Percentiles rank a stretch among this genome's conserved stretches.
Evolutionary conservation across 1,139 yeast genomes (phyloP).

Genomic region (Geotrichum phurueaensis): DNA sequence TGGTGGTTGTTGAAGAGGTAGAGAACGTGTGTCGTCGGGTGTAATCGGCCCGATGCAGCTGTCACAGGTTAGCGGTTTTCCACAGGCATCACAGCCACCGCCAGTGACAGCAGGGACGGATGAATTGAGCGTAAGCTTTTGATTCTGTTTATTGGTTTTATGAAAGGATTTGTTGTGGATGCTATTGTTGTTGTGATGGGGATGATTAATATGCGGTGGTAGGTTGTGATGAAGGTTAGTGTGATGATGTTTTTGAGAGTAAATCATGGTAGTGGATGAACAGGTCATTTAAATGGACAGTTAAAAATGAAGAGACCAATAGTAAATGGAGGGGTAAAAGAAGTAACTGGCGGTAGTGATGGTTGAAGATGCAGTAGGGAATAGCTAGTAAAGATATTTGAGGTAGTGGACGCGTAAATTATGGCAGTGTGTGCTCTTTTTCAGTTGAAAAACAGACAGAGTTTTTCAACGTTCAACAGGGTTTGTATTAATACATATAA

Average conservation of each 20-base stretch:
- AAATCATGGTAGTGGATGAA: background rate
- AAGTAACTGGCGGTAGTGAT: background rate
- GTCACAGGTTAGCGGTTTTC: background rate
- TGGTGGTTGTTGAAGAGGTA: background rate
- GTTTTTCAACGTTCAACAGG: background rate
- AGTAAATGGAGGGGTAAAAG: background rate
- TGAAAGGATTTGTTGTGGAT: background rate
- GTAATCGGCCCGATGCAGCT: background rate
- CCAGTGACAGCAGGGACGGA: background rate
- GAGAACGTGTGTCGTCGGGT: background rate
- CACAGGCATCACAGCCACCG: background rate
- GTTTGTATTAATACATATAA: background rate
- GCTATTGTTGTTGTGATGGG: background rate
- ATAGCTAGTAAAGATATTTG: background rate
- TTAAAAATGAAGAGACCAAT: too few relatives aligned
- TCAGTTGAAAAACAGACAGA: background rate
- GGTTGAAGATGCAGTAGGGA: background rate
- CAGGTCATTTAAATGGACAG: background rate
- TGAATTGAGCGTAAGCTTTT: background rate
- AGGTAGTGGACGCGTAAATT: too few relatives aligned
- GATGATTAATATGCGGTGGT: background rate
- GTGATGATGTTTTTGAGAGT: background rate
- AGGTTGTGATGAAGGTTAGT: background rate
- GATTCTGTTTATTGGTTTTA: background rate
- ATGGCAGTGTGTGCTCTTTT: background rate